phyloP scores from a whole-genome alignment of 2,329 filamentous ascomycete species.

The Plenodomus tracheiphilus region DNA sequence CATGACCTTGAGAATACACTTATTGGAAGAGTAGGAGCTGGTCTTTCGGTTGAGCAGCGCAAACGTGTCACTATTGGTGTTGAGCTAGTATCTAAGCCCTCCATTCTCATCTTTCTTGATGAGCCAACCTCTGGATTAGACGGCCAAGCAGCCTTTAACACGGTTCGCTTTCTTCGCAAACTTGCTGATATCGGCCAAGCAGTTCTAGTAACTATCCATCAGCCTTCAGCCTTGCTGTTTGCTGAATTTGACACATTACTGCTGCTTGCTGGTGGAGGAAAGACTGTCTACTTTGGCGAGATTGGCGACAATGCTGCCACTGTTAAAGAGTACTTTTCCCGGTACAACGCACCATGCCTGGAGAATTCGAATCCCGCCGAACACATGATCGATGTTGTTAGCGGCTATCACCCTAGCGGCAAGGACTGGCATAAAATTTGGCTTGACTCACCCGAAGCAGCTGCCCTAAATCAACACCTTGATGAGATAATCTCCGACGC shows the following conservation, averaged over 20 bases:
- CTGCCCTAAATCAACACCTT: slow-evolving; percentile 40
- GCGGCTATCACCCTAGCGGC: slow-evolving; percentile 9
- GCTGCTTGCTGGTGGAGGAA: slow-evolving; percentile 72
- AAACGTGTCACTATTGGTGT: slow-evolving; percentile 65
- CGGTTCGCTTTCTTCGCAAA: slow-evolving; percentile 72
- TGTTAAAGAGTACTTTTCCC: slow-evolving; percentile 59
- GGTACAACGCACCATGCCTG: slow-evolving; percentile 58
- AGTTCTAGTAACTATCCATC: slow-evolving; percentile 84
- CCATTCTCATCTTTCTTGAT: slow-evolving; percentile 70
- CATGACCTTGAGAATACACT: slow-evolving; percentile 31
- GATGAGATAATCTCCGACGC: slow-evolving; percentile 45
- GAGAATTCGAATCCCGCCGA: slow-evolving; percentile 62
- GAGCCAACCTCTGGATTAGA: slow-evolving; percentile 75
- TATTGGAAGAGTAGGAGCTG: slow-evolving; percentile 28
- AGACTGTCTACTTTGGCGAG: slow-evolving; percentile 81
- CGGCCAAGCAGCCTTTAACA: slow-evolving; percentile 71
- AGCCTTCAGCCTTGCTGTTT: slow-evolving; percentile 79
- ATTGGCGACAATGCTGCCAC: slow-evolving; percentile 71
- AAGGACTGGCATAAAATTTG: slow-evolving; percentile 50
- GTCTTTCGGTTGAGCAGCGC: slow-evolving; percentile 56
- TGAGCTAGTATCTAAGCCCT: slow-evolving; percentile 63
- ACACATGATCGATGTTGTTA: slow-evolving; percentile 79
- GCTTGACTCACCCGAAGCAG: slow-evolving; percentile 40
- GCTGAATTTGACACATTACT: slow-evolving; percentile 81
- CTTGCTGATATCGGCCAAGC: slow-evolving; percentile 75